Percentiles rank a stretch among this genome's conserved stretches.
These are phyloP conservation scores for Tetradesmus lagerheimii DNA, from an alignment of 139 green algal genomes.

Conservation along the genomic window DNA sequence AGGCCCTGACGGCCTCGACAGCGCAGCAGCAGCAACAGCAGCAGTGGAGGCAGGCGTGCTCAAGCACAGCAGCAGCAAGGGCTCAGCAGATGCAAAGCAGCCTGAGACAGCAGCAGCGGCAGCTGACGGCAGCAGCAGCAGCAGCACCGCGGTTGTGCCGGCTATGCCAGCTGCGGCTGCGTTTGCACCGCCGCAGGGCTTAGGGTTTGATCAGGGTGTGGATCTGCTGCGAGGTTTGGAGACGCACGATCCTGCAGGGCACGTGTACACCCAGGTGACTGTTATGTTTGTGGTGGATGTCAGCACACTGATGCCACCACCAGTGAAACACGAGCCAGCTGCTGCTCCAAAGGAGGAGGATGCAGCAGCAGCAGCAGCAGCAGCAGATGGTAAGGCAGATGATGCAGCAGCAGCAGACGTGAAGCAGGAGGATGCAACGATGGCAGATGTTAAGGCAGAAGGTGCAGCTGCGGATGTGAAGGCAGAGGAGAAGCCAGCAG, in stretches of 20 bases:
- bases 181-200: background rate
- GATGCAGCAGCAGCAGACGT: constrained; percentile 16
- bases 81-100: background rate
- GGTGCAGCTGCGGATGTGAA: background rate
- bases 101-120: background rate
- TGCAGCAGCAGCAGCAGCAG: background rate
- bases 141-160: background rate
- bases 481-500: background rate
- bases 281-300: constrained; percentile 43
- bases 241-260: constrained; percentile 5
- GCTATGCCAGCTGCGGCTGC: background rate
- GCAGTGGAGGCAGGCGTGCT: constrained; percentile 18
- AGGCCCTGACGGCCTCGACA: background rate
- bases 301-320: constrained; percentile 42
- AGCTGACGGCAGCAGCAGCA: background rate
- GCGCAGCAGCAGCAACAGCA: constrained; percentile 7
- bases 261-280: constrained; percentile 11
- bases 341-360: background rate
- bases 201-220: background rate
- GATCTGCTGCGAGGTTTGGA: background rate
- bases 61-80: constrained; percentile 11
- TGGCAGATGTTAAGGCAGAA: background rate
- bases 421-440: constrained; percentile 16
- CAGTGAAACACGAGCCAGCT: constrained; percentile 31
- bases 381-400: background rate